Base-by-base conservation (phyloP, 495 filamentous ascomycete species). In the Neurospora sp. region DNA sequence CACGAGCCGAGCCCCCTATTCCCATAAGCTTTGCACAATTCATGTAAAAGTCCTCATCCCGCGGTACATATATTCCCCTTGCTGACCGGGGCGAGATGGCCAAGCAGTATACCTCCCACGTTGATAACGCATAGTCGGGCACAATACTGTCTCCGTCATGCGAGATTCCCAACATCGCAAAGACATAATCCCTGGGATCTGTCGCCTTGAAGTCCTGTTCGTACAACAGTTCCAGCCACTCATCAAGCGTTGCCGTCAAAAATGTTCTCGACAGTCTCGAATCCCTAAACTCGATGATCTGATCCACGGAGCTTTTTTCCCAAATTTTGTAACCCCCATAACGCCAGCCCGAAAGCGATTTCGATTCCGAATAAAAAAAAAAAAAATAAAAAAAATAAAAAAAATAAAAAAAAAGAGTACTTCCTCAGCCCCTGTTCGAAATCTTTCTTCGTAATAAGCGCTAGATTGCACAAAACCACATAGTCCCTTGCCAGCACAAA, bases 141-240 rank as follows among this genome's bases (percentile, higher is more conserved):
- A 35, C 0, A 0, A 61, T 61, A 0, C 0, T 0, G 1, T 31
- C 27, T 61, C 14, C 53, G 1, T 35, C 53, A 17, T 8, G 0
- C 7, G 53, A 61, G 1, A 61, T 4, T 1, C 53, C 27, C 27
- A 61, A 61, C 3, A 61, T 0, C 8, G 53, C 53, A 0, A 61
- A 61, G 6, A 61, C 6, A 61, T 61, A 61, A 17, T 61, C 53
- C 22, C 53, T 31, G 27, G 53, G 14, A 8, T 61, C 53, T 61
- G 53, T 61, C 6, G 53, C 53, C 53, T 61, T 8, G 45, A 12
- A 53, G 1, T 1, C 1, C 0, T 22, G 0, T 1, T 1, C 1
- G 5, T 6, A 31, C 53, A 16, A 0, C 12, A 1, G 4, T 4
- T 16, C 6, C 53, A 61, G 2, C 53, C 53, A 61, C 0, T 1